phyloP scores from a whole-genome alignment of 805 yeast genomes.

The Suhomyces sp. region DNA sequence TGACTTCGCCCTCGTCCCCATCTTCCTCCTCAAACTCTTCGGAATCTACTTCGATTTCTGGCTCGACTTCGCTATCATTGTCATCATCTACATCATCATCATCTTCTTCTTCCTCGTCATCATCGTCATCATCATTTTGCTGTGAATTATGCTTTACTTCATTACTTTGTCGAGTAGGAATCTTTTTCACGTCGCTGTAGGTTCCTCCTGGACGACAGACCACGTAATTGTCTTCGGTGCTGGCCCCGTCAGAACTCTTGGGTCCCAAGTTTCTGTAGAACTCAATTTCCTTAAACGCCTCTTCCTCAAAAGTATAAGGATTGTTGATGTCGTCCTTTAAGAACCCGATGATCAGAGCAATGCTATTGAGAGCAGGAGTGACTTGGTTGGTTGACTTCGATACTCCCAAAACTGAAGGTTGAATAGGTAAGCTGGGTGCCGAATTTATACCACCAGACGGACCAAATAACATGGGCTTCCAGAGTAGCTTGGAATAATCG shows the following conservation, averaged over 20 bases:
- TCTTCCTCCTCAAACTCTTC: slow-evolving; percentile 4
- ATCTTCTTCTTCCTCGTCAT: slow-evolving; percentile 18
- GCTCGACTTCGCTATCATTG: slow-evolving; percentile 8
- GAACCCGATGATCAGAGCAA: slow-evolving; percentile 56
- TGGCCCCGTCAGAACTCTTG: not conserved
- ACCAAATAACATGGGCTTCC: slow-evolving; percentile 84
- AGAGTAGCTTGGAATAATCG: slow-evolving; percentile 54
- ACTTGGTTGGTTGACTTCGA: slow-evolving; percentile 16
- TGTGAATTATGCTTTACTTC: slow-evolving; percentile 10
- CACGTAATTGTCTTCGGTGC: slow-evolving; percentile 17
- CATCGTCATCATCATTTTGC: slow-evolving; percentile 10
- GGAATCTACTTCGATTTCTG: slow-evolving; percentile 5
- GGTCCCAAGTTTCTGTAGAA: slow-evolving; percentile 12
- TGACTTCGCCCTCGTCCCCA: not conserved
- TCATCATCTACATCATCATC: slow-evolving; percentile 21
- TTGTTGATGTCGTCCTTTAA: slow-evolving; percentile 68
- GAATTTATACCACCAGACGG: slow-evolving; percentile 84
- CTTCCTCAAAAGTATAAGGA: slow-evolving; percentile 56
- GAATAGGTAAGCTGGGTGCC: slow-evolving; percentile 40
- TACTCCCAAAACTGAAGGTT: slow-evolving; percentile 3
- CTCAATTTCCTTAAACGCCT: slow-evolving; percentile 48
- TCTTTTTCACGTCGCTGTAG: slow-evolving; percentile 9
- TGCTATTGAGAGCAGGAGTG: slow-evolving; percentile 33
- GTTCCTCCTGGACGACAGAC: slow-evolving; percentile 37
- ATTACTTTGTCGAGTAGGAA: slow-evolving; percentile 10